Evolutionary conservation across 176 grass and related monocot species (phyloP), one percentile per base, ranked within the genome.

Genomic region (Rhynchospora tenuis): DNA sequence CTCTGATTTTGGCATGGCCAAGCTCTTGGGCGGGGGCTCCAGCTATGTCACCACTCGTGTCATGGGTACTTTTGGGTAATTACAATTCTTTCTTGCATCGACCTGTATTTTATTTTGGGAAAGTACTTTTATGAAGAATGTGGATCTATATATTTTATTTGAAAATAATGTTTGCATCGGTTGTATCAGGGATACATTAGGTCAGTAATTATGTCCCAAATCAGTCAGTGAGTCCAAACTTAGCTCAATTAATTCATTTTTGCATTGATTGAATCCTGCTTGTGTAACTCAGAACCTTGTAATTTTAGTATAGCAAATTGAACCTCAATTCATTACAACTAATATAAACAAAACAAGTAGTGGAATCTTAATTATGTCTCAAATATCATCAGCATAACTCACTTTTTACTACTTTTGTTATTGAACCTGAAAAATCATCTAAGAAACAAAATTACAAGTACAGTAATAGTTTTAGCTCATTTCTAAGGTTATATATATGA

Each of bases 1-100:
- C 7, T 99, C 97, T 0, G 97, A 99, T 88, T 99, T 99, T 82
- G 97, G 97, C n/a, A 91, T 99, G 90, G 93, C 97, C 58, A 93
- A 96, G 81, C 91, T 96, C 1, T 90, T 99, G 47, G 97, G 93
- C 20, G 73, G 93, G 3, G 97, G 93, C 10, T 99, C 93, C 4
- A 99, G 93, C 91, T 99, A 90, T 65, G 97, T 96, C 81, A 96
- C 93, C 8, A 99, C 97, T 52, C 93, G 97, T 17, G 97, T 94
- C 15, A 99, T 96, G 91, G 97, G 97, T 56, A 99, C 97, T 31
- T 99, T 99, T 58, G 97, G 97, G 93, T 95, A 84, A 78, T 31
- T 66, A n/a, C 45, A 78, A 77, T 19, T 44, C 56, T 57, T 23
- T 47, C 24, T 80, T 31, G 52, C 28, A 27, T 16, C 10, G 51